Base-by-base conservation (phyloP, 2,329 filamentous ascomycete genomes). In the Fusarium vanettenii region DNA sequence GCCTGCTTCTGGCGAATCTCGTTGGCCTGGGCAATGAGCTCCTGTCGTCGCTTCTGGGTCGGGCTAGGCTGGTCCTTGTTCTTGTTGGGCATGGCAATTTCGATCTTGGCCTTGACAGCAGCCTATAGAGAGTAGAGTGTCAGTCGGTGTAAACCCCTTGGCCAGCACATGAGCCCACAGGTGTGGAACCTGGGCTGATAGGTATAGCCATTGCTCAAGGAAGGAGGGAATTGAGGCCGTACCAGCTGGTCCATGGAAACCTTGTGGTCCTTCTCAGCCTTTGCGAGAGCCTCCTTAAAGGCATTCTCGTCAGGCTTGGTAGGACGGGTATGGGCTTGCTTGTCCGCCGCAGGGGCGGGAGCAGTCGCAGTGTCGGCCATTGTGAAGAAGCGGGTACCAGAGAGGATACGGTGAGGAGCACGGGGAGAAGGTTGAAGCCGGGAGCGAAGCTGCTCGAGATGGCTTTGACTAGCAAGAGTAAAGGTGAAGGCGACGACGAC, bases 1-100 rank as follows among this genome's bases (percentile, higher is more conserved):
- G 92, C 92, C 87, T 98, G 97, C 87, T 97, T 93, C 83, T 92
- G 90, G 73, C 94, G 93, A 84, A 99, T 98, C 77, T 93, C 90
- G 81, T 92, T 93, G 79, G 95, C 90, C 86, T 98, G 91, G 64
- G 91, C 87, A 79, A 95, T 93, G 76, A 98, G 91, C 84, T 98
- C 95, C 83, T 94, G 90, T 81, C 95, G 94, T 82, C 92, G 94
- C 88, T 97, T 95, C 80, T 92, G 92, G 71, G 90, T 87, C 16
- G 96, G 94, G 37, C 91, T 94, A 81, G 94, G 94, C 84, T 94
- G 92, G 82, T 96, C 95, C 86, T 94, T 89, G 83, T 88, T 88
- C 85, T 90, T 91, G 85, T 84, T 93, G 57, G 94, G 94, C 80
- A 92, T 89, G 70, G 94, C 94, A 75, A 92, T 87, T 68, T 98